Percentiles rank a stretch among this genome's conserved stretches.
Conservation (phyloP, 495 filamentous ascomycete species). For the Neurospora pannonica region DNA sequence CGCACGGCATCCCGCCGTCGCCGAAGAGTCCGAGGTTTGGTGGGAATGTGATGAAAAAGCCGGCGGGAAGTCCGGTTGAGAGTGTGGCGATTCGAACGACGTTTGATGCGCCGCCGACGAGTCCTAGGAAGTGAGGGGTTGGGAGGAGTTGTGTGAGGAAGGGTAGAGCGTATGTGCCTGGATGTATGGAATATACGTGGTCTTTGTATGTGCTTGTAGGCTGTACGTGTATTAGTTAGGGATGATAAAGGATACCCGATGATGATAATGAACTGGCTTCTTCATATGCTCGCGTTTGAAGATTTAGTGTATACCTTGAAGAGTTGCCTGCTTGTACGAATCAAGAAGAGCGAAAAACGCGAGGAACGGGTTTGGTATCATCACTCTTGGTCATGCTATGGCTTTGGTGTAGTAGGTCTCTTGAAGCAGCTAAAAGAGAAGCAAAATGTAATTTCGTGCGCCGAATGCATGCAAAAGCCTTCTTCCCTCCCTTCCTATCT, state of each 20-base stretch:
- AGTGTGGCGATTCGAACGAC: neutral
- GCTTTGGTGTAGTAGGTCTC: neutral
- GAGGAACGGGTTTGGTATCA: constrained; percentile 2
- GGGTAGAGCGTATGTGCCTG: too few species aligned
- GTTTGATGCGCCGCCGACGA: neutral
- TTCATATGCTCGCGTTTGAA: neutral
- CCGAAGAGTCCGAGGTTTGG: constrained; percentile 7
- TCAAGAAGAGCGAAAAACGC: constrained; percentile 6
- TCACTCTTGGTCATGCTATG: neutral
- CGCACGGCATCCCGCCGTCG: constrained; percentile 2
- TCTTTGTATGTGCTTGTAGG: too few species aligned
- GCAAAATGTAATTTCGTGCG: neutral
- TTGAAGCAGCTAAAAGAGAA: neutral
- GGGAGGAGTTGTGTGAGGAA: too few species aligned
- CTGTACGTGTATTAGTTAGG: neutral
- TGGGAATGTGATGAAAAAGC: neutral
- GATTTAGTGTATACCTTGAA: neutral
- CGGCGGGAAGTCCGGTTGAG: neutral
- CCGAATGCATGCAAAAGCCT: neutral
- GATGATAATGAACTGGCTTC: neutral
- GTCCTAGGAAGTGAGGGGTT: neutral
- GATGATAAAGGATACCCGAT: neutral
- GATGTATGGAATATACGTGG: too few species aligned
- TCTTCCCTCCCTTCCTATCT: neutral
- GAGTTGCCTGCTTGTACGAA: neutral